phyloP scores from a whole-genome alignment of 2,329 filamentous ascomycete species.

The Polychaeton citri region DNA sequence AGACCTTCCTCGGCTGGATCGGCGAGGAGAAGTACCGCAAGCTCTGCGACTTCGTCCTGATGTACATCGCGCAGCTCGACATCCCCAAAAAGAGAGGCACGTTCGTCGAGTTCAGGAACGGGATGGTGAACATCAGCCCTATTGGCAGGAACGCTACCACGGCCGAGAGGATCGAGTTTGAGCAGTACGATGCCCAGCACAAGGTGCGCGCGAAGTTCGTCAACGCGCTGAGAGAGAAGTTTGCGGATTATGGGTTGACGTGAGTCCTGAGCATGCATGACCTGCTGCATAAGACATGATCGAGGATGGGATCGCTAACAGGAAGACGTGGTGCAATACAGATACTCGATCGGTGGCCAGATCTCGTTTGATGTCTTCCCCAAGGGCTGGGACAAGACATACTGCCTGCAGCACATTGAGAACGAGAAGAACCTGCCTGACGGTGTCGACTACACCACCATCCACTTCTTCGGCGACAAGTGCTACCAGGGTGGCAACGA shows the following conservation, averaged over 20 bases:
- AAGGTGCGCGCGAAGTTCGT: constrained; percentile 69
- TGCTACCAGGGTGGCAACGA: constrained; percentile 83
- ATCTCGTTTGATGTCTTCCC: constrained; percentile 99
- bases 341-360: constrained; percentile 88
- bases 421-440: constrained; percentile 53
- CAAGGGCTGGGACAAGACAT: constrained; percentile 95
- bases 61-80: constrained; percentile 74
- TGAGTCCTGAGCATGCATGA: constrained; percentile 33
- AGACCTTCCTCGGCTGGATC: constrained; percentile 83
- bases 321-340: no score
- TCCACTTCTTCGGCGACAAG: constrained; percentile 99
- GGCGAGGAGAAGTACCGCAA: constrained; percentile 77
- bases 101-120: constrained; percentile 79
- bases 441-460: constrained; percentile 65
- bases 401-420: constrained; percentile 81
- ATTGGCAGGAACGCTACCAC: constrained; percentile 74
- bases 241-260: constrained; percentile 73
- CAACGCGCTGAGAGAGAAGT: constrained; percentile 61
- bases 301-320: no score
- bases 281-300: not conserved
- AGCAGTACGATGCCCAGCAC: constrained; percentile 66
- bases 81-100: constrained; percentile 73
- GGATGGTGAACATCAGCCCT: constrained; percentile 79
- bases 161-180: constrained; percentile 69
- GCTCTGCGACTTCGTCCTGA: constrained; percentile 61